A percentile compares a stretch with the other conserved stretches of the same genome.
phyloP scores from a whole-genome alignment of 2,329 filamentous ascomycete species.

The Dactylellina leptospora region DNA sequence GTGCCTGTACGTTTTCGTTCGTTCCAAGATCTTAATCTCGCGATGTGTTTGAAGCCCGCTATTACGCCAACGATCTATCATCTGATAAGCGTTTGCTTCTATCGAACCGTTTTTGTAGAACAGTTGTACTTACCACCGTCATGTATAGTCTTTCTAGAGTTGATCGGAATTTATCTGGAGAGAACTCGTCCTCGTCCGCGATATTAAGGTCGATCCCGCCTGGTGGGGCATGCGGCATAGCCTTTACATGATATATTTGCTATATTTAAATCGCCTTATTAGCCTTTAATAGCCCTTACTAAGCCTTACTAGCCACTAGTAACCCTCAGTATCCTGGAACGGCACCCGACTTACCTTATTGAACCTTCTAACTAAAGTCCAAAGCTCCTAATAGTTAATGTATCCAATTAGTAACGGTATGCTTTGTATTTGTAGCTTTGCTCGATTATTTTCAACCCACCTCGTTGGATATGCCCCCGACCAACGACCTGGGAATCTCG shows the following conservation, averaged over 20 bases:
- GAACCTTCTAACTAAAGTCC: slow-evolving; percentile 71
- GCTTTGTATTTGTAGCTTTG: neutral
- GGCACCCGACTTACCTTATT: too few species aligned
- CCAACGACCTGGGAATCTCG: slow-evolving; percentile 66
- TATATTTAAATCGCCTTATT: too few species aligned
- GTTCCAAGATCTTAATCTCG: slow-evolving; percentile 79
- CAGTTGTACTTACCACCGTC: slow-evolving; percentile 65
- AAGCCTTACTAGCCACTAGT: too few species aligned
- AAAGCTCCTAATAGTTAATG: slow-evolving; percentile 65
- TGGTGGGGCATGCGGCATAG: slow-evolving; percentile 68
- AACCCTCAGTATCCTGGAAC: too few species aligned
- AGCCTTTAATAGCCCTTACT: too few species aligned
- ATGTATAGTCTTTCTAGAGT: slow-evolving; percentile 84
- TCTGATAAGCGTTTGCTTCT: neutral
- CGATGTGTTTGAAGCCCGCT: slow-evolving; percentile 75
- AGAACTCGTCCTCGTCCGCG: slow-evolving; percentile 83
- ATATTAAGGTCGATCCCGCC: slow-evolving; percentile 81
- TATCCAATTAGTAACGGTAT: neutral
- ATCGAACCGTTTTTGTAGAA: neutral
- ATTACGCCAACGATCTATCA: slow-evolving; percentile 69
- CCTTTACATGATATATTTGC: slow-evolving; percentile 74
- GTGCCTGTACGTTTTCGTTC: slow-evolving; percentile 73
- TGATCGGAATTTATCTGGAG: slow-evolving; percentile 80
- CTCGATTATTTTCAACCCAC: slow-evolving; percentile 3
- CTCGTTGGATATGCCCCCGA: slow-evolving; percentile 69